Base-by-base conservation (phyloP, 2,329 filamentous ascomycete species). In the Anisogramma anomala region DNA sequence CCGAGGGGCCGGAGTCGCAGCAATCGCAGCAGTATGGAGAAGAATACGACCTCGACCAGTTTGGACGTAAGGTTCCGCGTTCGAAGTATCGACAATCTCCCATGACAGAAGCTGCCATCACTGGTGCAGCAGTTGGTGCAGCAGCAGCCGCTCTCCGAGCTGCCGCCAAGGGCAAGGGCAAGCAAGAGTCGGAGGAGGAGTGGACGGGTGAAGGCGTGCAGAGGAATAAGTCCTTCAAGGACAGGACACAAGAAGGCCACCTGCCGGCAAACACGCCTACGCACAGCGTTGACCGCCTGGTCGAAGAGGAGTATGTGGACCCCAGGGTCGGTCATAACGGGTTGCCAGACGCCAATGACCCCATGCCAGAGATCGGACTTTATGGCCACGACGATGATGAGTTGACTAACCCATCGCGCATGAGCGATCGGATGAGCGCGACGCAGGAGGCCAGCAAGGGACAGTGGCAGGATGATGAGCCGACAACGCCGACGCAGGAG, bases 341-440 rank as follows among this genome's bases (percentile, higher is more conserved):
- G 34, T 58, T 88, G 46, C 85, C 85, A 3, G 71, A 80, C 49
- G 62, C 74, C 26, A 63, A 79, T 42, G 69, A 88, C 50, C 81
- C 82, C 4, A 74, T 88, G 66, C 84, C 82, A 0, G 86, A 88
- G 54, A 78, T 84, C 53, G 85, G 82, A 3, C 82, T 84, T 49
- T 51, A 63, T 2, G 65, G 61, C 37, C 64, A 68, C 43, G 67
- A 72, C 9, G 72, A 76, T 27, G 86, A 93, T 47, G 71, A 85
- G 13, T 80, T 77, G 33, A 94, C 87, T 14, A 93, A 93, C 55
- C 86, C 86, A 3, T 94, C 88, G 0, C 71, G 88, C 36, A 77
- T 93, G 30, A 74, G 87, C 49, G 85, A 83, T 14, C 80, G 79
- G 1, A 72, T 82, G 36, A 79, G 76, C 37, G 76, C 73, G 22